Conservation (phyloP, 2,329 filamentous ascomycete genomes). For the Xylariaceae sp. region DNA sequence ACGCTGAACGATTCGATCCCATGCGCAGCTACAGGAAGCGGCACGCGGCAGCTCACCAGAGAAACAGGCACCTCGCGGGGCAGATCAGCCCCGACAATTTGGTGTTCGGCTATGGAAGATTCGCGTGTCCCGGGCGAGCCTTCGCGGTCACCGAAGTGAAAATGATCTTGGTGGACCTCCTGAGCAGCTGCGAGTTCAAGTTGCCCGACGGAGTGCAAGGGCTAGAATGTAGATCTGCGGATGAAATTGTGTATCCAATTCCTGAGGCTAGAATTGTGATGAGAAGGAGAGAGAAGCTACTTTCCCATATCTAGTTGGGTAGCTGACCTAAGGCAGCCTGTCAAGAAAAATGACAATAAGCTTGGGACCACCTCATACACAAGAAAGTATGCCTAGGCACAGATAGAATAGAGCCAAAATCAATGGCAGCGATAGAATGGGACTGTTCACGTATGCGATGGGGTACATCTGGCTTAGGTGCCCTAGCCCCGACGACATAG, state of each 20-base stretch:
- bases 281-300: slow-evolving; percentile 3
- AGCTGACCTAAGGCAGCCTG: no score
- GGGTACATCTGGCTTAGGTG: no score
- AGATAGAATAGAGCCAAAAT: no score
- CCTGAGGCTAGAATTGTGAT: slow-evolving; percentile 6
- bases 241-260: slow-evolving; percentile 7
- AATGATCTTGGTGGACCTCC: slow-evolving; percentile 1
- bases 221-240: slow-evolving; percentile 4
- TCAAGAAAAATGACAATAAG: no score
- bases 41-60: background rate
- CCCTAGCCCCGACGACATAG: no score
- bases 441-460: no score
- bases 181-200: slow-evolving; percentile 6
- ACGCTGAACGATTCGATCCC: slow-evolving; percentile 5
- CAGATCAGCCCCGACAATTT: slow-evolving; percentile 3
- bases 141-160: slow-evolving; percentile 4
- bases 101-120: slow-evolving; percentile 5
- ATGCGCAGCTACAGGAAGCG: slow-evolving; percentile 5
- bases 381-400: no score
- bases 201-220: slow-evolving; percentile 1
- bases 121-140: slow-evolving; percentile 4
- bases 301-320: background rate
- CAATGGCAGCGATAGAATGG: no score
- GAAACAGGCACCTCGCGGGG: slow-evolving; percentile 1
- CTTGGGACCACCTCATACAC: no score